Percentiles rank a stretch among this genome's conserved stretches.
Conservation (phyloP, 208 protist genomes). For the Wallacemonas sp. region DNA sequence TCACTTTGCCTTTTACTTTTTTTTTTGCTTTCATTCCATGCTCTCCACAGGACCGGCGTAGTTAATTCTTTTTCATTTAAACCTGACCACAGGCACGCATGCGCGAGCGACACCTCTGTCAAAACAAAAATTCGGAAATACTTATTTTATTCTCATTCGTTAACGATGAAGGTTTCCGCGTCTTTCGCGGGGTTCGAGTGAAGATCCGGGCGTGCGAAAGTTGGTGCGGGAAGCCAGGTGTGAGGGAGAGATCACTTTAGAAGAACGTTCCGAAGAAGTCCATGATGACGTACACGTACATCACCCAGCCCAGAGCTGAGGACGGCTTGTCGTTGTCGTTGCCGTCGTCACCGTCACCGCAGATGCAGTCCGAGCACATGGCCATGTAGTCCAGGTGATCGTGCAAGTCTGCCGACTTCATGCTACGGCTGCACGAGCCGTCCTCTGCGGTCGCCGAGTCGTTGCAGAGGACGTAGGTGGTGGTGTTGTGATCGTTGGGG, state of each 20-base stretch:
- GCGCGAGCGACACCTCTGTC: no score
- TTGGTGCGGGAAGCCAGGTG: background rate
- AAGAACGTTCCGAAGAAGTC: constrained; percentile 3
- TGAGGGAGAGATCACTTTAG: background rate
- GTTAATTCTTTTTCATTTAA: no score
- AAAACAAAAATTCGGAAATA: no score
- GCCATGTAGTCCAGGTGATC: constrained; percentile 70
- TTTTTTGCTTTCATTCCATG: background rate
- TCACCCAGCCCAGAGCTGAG: background rate
- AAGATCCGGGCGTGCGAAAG: no score
- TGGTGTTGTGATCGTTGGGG: constrained; percentile 11
- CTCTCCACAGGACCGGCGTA: no score
- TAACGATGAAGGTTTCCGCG: no score
- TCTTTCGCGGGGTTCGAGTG: no score
- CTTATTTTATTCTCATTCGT: no score
- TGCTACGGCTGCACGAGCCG: constrained; percentile 48
- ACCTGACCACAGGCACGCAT: no score
- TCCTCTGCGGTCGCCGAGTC: constrained; percentile 43
- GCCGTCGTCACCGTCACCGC: constrained; percentile 4
- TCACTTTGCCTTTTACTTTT: no score
- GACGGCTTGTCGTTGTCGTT: constrained; percentile 2
- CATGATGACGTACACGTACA: background rate
- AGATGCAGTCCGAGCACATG: constrained; percentile 48
- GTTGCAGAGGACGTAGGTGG: constrained; percentile 31
- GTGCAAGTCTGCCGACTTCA: constrained; percentile 24